These are phyloP conservation scores for Leccinellum albellum DNA, from an alignment of 768 basidiomycete species.

Conservation along the genomic window DNA sequence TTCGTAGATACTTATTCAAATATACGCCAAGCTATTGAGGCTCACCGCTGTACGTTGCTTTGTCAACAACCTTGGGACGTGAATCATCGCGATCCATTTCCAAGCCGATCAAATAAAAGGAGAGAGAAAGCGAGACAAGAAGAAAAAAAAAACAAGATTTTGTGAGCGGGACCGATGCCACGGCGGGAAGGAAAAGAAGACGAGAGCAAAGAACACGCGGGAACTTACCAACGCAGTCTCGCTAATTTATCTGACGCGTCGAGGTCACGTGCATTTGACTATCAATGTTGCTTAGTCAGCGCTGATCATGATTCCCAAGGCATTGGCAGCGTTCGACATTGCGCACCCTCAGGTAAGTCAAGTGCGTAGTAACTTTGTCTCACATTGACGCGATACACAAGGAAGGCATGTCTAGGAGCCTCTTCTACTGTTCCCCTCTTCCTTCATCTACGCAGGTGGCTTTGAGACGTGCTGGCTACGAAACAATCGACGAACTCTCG, in stretches of 20 bases:
- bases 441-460: conserved; percentile 43
- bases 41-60: conserved; percentile 31
- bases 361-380: background rate
- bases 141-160: background rate
- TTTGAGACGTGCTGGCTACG: conserved; percentile 53
- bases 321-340: too few relatives aligned
- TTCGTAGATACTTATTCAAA: background rate
- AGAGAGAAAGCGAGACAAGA: conserved; percentile 15
- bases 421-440: conserved; percentile 43
- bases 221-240: conserved; percentile 9
- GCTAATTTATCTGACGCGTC: conserved; percentile 30
- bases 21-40: background rate
- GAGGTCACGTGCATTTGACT: conserved; percentile 25
- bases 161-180: conserved; percentile 8
- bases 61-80: conserved; percentile 43
- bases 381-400: too few relatives aligned
- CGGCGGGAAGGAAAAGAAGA: conserved; percentile 29
- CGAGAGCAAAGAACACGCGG: conserved; percentile 28
- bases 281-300: background rate
- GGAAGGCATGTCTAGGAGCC: conserved; percentile 36
- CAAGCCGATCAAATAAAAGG: conserved; percentile 10
- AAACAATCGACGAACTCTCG: conserved; percentile 51
- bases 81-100: conserved; percentile 32
- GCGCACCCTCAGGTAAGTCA: background rate
- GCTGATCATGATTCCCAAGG: background rate